A percentile compares a stretch with the other conserved stretches of the same genome.
These are phyloP conservation scores for Corymbia maculata DNA, from an alignment of 345 rosid genomes.

Conservation along the genomic window DNA sequence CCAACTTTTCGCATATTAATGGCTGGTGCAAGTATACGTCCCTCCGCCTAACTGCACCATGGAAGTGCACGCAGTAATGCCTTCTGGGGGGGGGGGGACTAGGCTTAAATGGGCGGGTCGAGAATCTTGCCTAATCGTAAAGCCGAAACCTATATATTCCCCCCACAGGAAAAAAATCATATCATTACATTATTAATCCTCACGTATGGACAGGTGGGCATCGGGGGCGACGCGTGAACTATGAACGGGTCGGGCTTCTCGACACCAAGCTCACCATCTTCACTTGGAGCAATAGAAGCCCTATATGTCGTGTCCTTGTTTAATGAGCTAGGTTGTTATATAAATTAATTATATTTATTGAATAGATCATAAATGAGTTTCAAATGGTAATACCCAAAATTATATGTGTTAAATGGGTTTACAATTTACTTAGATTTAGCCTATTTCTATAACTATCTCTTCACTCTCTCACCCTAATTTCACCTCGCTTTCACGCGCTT, in stretches of 20 bases:
- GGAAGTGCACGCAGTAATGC: neutral
- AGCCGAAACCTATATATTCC: neutral
- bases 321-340: too few species aligned
- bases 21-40: neutral
- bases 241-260: neutral
- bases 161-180: neutral
- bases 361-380: rapidly evolving
- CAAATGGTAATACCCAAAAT: too few species aligned
- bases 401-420: too few species aligned
- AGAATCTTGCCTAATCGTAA: neutral
- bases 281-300: rapidly evolving
- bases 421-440: neutral
- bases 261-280: neutral
- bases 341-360: rapidly evolving
- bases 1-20: neutral
- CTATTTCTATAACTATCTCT: rapidly evolving
- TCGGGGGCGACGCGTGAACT: neutral
- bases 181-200: neutral
- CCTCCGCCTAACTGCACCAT: neutral
- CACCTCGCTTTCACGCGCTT: rapidly evolving
- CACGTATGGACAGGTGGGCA: neutral
- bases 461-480: rapidly evolving
- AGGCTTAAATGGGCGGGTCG: neutral
- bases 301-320: rapidly evolving
- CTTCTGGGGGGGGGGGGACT: neutral